These are phyloP conservation scores for Kwoniella mangroviensis DNA, from an alignment of 768 basidiomycete species.

Conservation along the genomic window DNA sequence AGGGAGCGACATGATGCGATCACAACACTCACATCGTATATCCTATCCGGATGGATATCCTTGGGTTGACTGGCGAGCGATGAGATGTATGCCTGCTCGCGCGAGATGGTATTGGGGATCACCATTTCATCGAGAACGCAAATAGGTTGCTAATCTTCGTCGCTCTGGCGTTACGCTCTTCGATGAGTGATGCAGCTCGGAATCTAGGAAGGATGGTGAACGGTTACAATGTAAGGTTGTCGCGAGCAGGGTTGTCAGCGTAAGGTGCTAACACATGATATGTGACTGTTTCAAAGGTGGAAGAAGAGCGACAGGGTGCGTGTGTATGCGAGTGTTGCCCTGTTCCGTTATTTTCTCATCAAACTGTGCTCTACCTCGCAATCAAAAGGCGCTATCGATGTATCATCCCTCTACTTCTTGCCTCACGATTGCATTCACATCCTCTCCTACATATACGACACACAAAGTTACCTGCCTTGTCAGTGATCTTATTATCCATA, in stretches of 20 bases:
- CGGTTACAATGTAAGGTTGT: background rate
- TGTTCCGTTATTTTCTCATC: too few relatives aligned
- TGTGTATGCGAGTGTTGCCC: too few relatives aligned
- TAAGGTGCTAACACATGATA: background rate
- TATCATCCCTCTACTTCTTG: too few relatives aligned
- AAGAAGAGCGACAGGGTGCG: background rate
- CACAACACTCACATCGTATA: slow-evolving; percentile 46
- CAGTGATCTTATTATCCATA: background rate
- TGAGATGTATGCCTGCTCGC: slow-evolving; percentile 48
- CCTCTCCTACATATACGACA: too few relatives aligned
- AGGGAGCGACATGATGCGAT: too few relatives aligned
- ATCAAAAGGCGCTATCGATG: too few relatives aligned
- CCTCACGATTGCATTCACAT: background rate
- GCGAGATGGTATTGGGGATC: slow-evolving; percentile 36
- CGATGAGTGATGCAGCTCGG: too few relatives aligned
- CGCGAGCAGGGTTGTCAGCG: background rate
- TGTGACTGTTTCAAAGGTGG: background rate
- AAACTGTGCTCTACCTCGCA: too few relatives aligned
- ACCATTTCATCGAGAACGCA: slow-evolving; percentile 30
- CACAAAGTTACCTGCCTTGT: background rate
- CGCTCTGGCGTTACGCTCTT: too few relatives aligned
- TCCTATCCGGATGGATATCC: slow-evolving; percentile 41
- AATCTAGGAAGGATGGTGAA: too few relatives aligned
- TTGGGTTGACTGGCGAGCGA: slow-evolving; percentile 44
- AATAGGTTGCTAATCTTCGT: too few relatives aligned